Evolutionary conservation across 1,139 yeast genomes (phyloP), one percentile per base, ranked within the genome.

Genomic region (Geotrichum histeridarum): DNA sequence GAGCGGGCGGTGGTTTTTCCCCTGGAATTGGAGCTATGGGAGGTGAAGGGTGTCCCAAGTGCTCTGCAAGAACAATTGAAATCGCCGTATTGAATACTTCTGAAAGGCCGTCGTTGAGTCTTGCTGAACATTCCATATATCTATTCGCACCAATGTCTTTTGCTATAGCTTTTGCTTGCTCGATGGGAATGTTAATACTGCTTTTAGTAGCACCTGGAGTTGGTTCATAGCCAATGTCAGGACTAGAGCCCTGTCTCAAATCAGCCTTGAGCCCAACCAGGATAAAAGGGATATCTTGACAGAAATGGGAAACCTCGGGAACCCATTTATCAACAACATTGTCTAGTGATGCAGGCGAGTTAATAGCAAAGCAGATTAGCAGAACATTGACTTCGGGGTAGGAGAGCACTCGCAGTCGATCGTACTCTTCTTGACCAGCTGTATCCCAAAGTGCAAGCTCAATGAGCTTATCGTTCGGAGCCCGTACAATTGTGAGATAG

Each of bases 401-500:
- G 57, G 88, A 80, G 55, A 90, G 74, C 9, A 96, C 94, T 61
- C 97, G 75, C 58, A 89, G 73, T 54, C 96, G 72, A 67, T 86
- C 95, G 68, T 88, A 89, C 68, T 88, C 95, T 70, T 89, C 96
- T 70, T 89, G 96, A 3, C 96, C 96, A 0, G 96, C 96, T 0
- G 97, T 89, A 70, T 91, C 98, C 95, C 95, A 87, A 44, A 88
- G 71, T 30, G 86, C 93, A 64, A 88, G 74, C 70, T 82, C 94
- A 56, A 84, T 78, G 14, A 76, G 67, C 59, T 81, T 80, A 43
- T 76, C 77, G 51, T 73, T 72, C 1, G 88, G 83, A 0, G 83
- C 76, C 42, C 71, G 68, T 5, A 86, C 81, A 51, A 80, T 80
- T 8, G 90, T 81, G 22, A 86, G 82, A 64, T 87, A 87, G 69